Base-by-base conservation (phyloP, 495 filamentous ascomycete species). In the Pseudevernia furfuracea region DNA sequence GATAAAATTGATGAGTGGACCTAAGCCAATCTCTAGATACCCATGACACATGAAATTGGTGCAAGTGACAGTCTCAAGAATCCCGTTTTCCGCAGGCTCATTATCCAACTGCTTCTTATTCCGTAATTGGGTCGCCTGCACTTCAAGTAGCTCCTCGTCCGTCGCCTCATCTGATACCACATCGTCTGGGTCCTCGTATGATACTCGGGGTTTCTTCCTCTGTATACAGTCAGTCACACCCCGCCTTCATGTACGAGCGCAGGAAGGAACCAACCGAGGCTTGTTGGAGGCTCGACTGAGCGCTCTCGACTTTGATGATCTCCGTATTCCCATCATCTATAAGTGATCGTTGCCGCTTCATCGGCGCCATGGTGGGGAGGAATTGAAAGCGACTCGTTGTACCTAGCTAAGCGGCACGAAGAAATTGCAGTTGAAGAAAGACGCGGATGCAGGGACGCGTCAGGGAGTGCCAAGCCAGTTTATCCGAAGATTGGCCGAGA, bases 31-130 rank as follows among this genome's bases (percentile, higher is more conserved):
- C 60, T 86, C 81, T 21, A 97, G 84, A 64, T 85, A 85, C 23
- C 81, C 76, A 71, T 99, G 94, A 70, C 93, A 97, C 94, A 97
- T 96, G 73, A 96, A 96, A 71, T 96, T 97, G 64, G 86, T 84
- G 73, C 90, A 95, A 58, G 84, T 87, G 41, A 97, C 87, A 60
- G 84, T 84, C 74, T 94, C 85, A 39, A 96, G 84, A 57, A 96
- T 89, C 10, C 87, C 89, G 72, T 88, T 86, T n/a, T 96, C 89
- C 6, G 91, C 87, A 12, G 90, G 81, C 5, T 82, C 77, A 68
- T 95, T 96, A 12, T 87, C 80, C 58, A 85, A 82, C 14, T 78
- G 77, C 65, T 73, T 72, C 65, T 69, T 76, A 4, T 75, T 82
- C 25, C 83, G 83, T 71, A 83, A 77, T 68, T 93, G 89, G n/a